Evolutionary conservation across 176 grass and related monocot species (phyloP), one percentile per base, ranked within the genome.

Genomic region (Oryza glaberrima): DNA sequence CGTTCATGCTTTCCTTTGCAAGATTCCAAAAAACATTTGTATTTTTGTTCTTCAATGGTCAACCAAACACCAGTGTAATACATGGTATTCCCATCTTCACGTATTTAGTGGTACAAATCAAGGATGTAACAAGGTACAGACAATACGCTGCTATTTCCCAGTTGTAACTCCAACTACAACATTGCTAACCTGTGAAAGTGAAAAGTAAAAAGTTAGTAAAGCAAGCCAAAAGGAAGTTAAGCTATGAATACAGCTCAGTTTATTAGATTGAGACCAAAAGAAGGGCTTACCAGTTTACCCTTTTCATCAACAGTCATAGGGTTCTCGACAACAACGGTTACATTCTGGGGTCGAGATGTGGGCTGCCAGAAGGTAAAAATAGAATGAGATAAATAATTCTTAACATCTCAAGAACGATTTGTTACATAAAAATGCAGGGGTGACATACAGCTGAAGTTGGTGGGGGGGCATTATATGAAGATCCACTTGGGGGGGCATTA

Each of bases 291-390:
- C 88, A 98, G 77, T 82, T 98, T 95, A 85, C 96, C 96, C 70
- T 89, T 93, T 40, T 94, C 91, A 68, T 98, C 91, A 38, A 98
- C 89, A 35, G 96, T 86, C 96, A 87, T 94, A 61, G 96, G 96
- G 48, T 98, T 98, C 80, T 98, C 96, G 2, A 98, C 96, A 72
- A 98, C 96, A 81, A 98, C 96, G 2, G 93, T 98, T 71, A 93
- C 87, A 81, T 86, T 98, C 66, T 90, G 88, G 11, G 77, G 51
- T 75, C 82, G 93, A 83, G 93, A 64, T 78, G 94, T 56, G 17
- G 72, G 91, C 96, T 98, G 68, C 70, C 69, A 19, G 35, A 83
- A 82, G 54, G 87, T 40, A 15, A 67, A 76, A 90, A 73, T 20
- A 47, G 43, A 77, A 60, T 78, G 75, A 76, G n/a, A 75, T 77